Evolutionary conservation across 192 early-diverging fungal species (phyloP), one percentile per base, ranked within the genome.

Genomic region (Backusella australiensis): DNA sequence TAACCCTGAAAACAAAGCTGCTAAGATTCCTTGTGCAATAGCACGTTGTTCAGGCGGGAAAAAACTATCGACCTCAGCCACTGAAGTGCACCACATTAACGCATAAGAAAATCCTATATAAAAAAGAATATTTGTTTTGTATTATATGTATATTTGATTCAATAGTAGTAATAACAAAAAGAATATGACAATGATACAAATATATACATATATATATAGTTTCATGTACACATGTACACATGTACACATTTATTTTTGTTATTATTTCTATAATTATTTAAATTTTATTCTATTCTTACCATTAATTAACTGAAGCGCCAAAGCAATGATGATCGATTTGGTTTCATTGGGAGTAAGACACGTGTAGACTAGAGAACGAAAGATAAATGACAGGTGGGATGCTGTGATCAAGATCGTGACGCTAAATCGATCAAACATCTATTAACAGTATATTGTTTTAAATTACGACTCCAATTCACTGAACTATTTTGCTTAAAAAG

Each of bases 381-480:
- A 23, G 8, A 80, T 75, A 23, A 72, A 52, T 34, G 71, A 46
- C 26, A 69, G 9, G 32, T 80, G 79, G 32, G 79, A 76, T 19
- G 77, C 59, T 21, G 49, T 69, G 21, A 81, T 75, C 52, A 83
- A 73, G 19, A 34, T 69, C 9, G 59, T 67, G 21, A 83, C 65
- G 23, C 76, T 73, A 65, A 72, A 83, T 6, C 44, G 46, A 72
- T 77, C 77, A 46, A 78, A 70, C 21, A 83, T 49, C 82, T 83
- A 74, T 34, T 59, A 69, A 38, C 2, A 68, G 14, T 63, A 26
- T 63, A 38, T n/a, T 67, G 14, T 69, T 69, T 69, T 69, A 69
- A 38, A 36, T 69, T 69, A 36, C 36, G n/a, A 39, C 34, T 69
- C 21, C 38, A 39, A 26, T 41, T 41, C 38, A 38, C 17, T 39